Evolutionary conservation across 169 alveolate species (phyloP), one percentile per base, ranked within the genome.

Genomic region (Theileria sp.): DNA sequence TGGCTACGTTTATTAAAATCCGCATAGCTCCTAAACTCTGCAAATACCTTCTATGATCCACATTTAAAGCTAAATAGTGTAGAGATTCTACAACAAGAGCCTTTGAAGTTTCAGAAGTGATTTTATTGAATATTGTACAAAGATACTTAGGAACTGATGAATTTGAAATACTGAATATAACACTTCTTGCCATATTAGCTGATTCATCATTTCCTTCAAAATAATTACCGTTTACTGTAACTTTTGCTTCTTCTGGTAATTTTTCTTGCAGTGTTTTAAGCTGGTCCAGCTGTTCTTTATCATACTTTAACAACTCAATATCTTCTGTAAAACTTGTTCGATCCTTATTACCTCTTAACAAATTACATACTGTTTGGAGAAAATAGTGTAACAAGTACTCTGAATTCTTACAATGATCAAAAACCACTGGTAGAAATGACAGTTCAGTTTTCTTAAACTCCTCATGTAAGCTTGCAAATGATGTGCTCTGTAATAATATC

Each of bases 201-300:
- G 26, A 36, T 44, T 58, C 60, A 6, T 72, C 81, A 19, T 13
- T 58, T n/a, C 91, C 91, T 51, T 78, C 87, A 25, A 56, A 62
- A 56, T 72, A 85, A 56, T 79, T 73, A 26, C 87, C 91, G 76
- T 85, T 85, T 1, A 66, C 30, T 15, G 51, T 38, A 21, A 76
- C 69, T n/a, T 61, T 32, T 50, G 83, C 80, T n/a, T 38, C 76
- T n/a, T 36, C 83, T 8, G 91, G 91, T 69, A 85, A 54, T 64
- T 78, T 77, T 32, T 85, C 84, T n/a, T 74, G 77, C 19, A 73
- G 75, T 34, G 58, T 44, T 12, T 81, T 66, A 38, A 85, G 77
- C 23, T 74, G 66, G 3, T 84, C 81, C 62, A 79, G 32, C 77
- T 85, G 87, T 32, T 50, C 68, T 30, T 54, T 69, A 25, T 85